Base-by-base conservation (phyloP, 495 filamentous ascomycete species). In the Margaritispora aquatica region DNA sequence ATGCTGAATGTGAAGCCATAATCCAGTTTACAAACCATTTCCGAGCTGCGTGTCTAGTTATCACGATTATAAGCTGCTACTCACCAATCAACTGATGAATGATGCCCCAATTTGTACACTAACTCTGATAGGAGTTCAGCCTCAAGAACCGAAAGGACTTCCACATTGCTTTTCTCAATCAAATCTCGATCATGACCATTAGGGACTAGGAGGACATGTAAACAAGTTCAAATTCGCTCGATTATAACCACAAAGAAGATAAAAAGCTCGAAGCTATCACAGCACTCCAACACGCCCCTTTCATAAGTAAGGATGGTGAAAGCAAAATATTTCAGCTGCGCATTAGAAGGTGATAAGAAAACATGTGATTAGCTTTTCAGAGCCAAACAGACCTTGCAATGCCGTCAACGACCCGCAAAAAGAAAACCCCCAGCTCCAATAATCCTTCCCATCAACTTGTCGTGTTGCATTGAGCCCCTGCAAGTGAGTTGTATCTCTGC, bases 391-490 rank as follows among this genome's bases (percentile, higher is more conserved):
- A 57, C 59, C 58, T 64, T 67, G 65, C 65, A 64, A 60, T 68
- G 65, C 65, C 62, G 57, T 68, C 59, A 65, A 68, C 62, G 62
- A 65, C 65, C 62, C 62, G 65, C 65, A 64, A 64, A 68, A 68
- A 44, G 26, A 60, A 68, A 62, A 63, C 38, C 59, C 57, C 49
- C 49, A 51, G 59, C 56, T 61, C 62, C 54, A 38, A 67, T 55
- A 51, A 22, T 51, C 49, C 57, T 31, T 51, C 57, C 57, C 50
- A 55, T 62, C 57, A 54, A 62, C 48, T 50, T 52, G 51, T 20
- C 26, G 57, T 29, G 49, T 55, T 36, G 58, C 58, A 52, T 53
- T 62, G 5, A 13, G 29, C 29, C 29, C n/a, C n/a, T n/a, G n/a
- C n/a, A n/a, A n/a, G n/a, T 5, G 29, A 34, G 29, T 13, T 34